These are phyloP conservation scores for Suhomyces terraborum DNA, from an alignment of 1,139 yeast species.

Conservation along the genomic window DNA sequence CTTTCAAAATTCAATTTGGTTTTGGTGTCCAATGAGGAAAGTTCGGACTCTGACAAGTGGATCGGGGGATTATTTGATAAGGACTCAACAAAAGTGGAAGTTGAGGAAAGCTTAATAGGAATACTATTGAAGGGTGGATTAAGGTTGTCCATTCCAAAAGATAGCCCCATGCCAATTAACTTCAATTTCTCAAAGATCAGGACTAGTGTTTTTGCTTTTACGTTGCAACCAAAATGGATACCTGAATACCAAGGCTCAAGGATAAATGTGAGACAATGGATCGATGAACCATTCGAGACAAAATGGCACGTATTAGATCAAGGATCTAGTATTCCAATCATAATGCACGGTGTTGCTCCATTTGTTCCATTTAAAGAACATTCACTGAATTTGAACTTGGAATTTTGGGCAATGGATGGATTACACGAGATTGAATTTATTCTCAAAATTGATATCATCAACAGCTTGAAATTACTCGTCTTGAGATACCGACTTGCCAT, in stretches of 20 bases:
- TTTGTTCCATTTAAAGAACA: constrained; percentile 57
- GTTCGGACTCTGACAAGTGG: constrained; percentile 26
- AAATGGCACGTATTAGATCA: constrained; percentile 67
- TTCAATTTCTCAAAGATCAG: constrained; percentile 57
- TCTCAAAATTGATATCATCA: constrained; percentile 44
- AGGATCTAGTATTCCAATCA: constrained; percentile 35
- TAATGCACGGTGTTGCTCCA: constrained; percentile 78
- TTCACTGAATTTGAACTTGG: constrained; percentile 39
- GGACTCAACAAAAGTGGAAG: constrained; percentile 23
- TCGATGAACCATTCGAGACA: constrained; percentile 68
- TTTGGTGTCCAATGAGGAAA: constrained; percentile 37
- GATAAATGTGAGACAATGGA: constrained; percentile 55
- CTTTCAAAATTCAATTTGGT: constrained; percentile 48
- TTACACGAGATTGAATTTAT: constrained; percentile 33
- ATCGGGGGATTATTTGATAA: constrained; percentile 34
- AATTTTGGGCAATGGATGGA: constrained; percentile 39
- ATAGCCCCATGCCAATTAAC: constrained; percentile 49
- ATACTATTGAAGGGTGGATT: constrained; percentile 35
- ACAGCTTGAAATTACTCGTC: constrained; percentile 54
- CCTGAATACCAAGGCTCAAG: neutral
- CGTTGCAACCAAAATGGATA: constrained; percentile 23
- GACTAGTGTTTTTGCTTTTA: constrained; percentile 64
- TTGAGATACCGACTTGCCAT: constrained; percentile 65
- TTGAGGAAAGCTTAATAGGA: constrained; percentile 37
- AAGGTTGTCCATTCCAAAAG: constrained; percentile 43